Evolutionary conservation across 495 filamentous ascomycete species (phyloP).

Genomic region (Annulohypoxylon maeteangense): DNA sequence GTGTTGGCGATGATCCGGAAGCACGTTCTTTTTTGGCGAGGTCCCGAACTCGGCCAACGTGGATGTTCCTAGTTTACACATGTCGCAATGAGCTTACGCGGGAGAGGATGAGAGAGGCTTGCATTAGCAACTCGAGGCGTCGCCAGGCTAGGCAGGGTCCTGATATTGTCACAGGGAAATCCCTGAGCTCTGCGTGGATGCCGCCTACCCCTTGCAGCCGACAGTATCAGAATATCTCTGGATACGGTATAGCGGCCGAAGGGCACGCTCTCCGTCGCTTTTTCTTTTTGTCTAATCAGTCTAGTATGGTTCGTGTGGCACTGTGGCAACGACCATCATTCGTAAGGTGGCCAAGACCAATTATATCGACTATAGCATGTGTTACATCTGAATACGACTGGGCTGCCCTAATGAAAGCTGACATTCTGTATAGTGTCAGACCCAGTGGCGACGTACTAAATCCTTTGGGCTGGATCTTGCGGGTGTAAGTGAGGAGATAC

Average conservation of each 20-base stretch:
- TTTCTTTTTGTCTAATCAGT: slow-evolving; percentile 11
- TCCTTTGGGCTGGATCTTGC: not conserved
- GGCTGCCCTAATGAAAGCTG: not conserved
- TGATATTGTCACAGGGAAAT: slow-evolving; percentile 25
- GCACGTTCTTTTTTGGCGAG: slow-evolving; percentile 18
- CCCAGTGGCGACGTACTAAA: slow-evolving; percentile 20
- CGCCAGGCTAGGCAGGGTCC: slow-evolving; percentile 5
- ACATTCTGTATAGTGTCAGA: slow-evolving; percentile 1
- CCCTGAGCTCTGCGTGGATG: slow-evolving; percentile 22
- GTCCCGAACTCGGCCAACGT: slow-evolving; percentile 26
- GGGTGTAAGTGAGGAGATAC: not conserved
- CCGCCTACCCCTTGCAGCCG: slow-evolving; percentile 3
- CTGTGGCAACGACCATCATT: slow-evolving; percentile 20
- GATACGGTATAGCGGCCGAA: slow-evolving; percentile 37
- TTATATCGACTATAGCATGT: not conserved
- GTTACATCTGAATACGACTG: not conserved
- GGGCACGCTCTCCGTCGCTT: not conserved
- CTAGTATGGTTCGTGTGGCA: slow-evolving; percentile 42
- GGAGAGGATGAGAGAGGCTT: slow-evolving; percentile 21
- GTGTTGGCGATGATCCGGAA: slow-evolving; percentile 33
- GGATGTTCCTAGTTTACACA: slow-evolving; percentile 22
- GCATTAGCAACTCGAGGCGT: slow-evolving; percentile 19
- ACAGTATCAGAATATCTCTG: slow-evolving; percentile 28
- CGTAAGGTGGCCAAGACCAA: slow-evolving; percentile 30
- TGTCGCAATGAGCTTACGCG: slow-evolving; percentile 12